Evolutionary conservation across 768 basidiomycete species (phyloP).

Genomic region (Mycena pura): DNA sequence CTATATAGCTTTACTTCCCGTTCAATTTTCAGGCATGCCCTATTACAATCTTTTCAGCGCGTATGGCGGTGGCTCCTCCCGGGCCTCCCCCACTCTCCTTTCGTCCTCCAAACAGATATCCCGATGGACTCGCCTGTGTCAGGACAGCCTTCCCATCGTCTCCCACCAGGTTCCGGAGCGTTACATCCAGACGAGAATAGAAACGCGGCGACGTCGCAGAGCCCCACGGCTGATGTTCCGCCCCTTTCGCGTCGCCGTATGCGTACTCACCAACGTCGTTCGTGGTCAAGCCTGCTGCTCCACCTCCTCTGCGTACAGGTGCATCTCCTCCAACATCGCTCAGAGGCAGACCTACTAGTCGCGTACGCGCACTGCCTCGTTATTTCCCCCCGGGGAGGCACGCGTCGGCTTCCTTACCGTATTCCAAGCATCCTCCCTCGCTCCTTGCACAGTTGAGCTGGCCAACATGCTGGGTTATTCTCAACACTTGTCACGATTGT

Average conservation of each 20-base stretch:
- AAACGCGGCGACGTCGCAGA: not conserved
- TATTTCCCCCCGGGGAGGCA: constrained; percentile 1
- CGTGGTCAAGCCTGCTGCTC: no score
- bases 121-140: not conserved
- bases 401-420: constrained; percentile 11
- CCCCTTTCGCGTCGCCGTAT: no score
- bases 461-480: no score
- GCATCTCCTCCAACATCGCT: no score
- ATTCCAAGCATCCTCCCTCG: no score
- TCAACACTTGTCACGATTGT: no score
- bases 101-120: not conserved
- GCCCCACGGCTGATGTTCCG: no score
- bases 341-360: no score
- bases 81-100: not conserved
- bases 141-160: constrained; percentile 17
- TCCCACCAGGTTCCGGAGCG: not conserved
- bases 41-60: constrained; percentile 18
- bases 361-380: constrained; percentile 22
- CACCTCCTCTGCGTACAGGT: no score
- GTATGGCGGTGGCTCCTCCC: constrained; percentile 14
- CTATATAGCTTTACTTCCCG: constrained; percentile 10
- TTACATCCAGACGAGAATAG: not conserved
- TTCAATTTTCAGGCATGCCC: constrained; percentile 15
- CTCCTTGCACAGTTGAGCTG: no score
- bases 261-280: no score